Base-by-base conservation (phyloP, 306 rosid species). In the Quercus wislizeni region DNA sequence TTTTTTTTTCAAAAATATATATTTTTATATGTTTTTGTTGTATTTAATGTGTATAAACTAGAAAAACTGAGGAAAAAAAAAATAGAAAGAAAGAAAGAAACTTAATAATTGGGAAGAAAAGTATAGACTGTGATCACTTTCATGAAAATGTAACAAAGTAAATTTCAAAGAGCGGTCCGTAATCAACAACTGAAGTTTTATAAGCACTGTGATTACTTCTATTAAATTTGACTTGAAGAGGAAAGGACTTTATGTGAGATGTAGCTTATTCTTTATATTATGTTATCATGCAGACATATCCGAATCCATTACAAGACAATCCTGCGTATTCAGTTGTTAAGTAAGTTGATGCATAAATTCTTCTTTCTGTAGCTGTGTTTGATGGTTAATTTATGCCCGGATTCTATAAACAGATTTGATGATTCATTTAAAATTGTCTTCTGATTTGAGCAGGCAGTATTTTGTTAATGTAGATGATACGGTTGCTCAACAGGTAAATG, bases 251-350 rank as follows among this genome's bases (percentile, higher is more conserved):
- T 15, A 21, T 63, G 23, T 67, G 59, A 65, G 72, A 18, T 51
- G 17, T 13, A 62, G 20, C 69, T 31, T 67, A 5, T 41, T 62
- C 18, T 80, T 20, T 5, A 5, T 68, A 12, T 14, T 23, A 14
- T 41, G 5, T 57, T 30, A 31, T 38, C 20, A 14, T 84, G 79
- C 86, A 85, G 90, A 85, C 85, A 20, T 81, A 78, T 81, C 81
- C 76, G 6, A 86, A 88, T 61, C 91, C 89, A 10, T 75, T 88
- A 55, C 86, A 85, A 76, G 87, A 81, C 75, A 85, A 81, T 78
- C 89, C 91, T 68, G 81, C 91, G 17, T 88, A 88, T 77, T 85
- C 89, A 30, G 87, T 67, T 17, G 89, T 81, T 3, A 85, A 83
- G 90, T 87, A 78, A 79, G 90, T 80, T 57, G 4, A 2, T 15